Base-by-base conservation (phyloP, 2,329 filamentous ascomycete species). In the Paecilomyces niveus region DNA sequence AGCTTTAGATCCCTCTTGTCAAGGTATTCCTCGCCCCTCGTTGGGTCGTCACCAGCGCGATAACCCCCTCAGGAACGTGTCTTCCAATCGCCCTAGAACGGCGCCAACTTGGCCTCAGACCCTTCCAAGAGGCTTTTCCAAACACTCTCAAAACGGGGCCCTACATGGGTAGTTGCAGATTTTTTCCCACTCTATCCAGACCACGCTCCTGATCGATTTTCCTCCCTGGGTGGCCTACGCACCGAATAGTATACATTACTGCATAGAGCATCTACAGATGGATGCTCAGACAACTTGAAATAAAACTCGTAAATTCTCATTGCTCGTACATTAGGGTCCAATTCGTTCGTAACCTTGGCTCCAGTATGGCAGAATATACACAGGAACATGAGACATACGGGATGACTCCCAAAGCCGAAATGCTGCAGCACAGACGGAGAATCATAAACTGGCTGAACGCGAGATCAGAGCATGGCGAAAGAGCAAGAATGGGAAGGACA, bases 401-500 rank as follows among this genome's bases (percentile, higher is more conserved):
- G 50, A 15, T 3, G 5, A 26, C 24, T 3, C 5, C 24, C 7
- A n/a, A 45, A 45, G 18, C 35, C 35, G 35, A 45, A 45, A 45
- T 45, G 35, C 35, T 45, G 35, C 18, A n/a, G 35, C 35, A 59
- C 54, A 57, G 56, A 57, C 45, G 61, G 57, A 56, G 59, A 61
- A 53, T 58, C 59, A 58, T 56, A 52, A 57, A 59, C 53, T 54
- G 56, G 55, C 21, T 54, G 53, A 50, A 45, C n/a, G 49, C n/a
- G n/a, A 55, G 57, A 56, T 61, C 59, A 58, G 58, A 59, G 57
- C 58, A 60, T 59, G 57, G 65, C 62, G 60, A 60, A 59, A 61
- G 53, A 21, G 54, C 54, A 57, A 59, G 61, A 63, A 63, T 58
- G 59, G 59, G 62, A 54, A 54, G 32, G 53, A 60, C 59, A 57